phyloP scores from a whole-genome alignment of 208 protist species.

The Trypanosoma rangeli region DNA sequence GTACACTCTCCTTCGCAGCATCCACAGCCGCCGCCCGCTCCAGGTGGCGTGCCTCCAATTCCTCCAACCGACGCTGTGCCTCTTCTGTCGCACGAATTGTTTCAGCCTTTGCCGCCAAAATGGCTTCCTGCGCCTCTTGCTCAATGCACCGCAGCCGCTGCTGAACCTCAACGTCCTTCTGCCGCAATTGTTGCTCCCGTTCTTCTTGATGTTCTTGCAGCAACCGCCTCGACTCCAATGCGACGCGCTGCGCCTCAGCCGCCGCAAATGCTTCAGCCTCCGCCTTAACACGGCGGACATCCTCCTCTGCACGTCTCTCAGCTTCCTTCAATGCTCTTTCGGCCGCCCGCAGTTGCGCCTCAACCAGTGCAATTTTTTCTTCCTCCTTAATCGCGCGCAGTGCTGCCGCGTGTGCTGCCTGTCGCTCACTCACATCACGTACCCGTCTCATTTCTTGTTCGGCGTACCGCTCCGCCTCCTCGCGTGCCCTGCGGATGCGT shows the following conservation, averaged over 20 bases:
- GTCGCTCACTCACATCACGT: constrained; percentile 37
- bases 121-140: constrained; percentile 36
- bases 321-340: constrained; percentile 52
- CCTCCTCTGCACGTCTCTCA: constrained; percentile 39
- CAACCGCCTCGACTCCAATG: constrained; percentile 34
- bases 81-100: constrained; percentile 35
- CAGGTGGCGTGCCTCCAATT: constrained; percentile 42
- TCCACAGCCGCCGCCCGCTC: constrained; percentile 37
- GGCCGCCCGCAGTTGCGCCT: constrained; percentile 56
- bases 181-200: constrained; percentile 29
- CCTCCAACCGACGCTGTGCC: constrained; percentile 42
- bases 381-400: constrained; percentile 51
- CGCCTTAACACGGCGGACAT: constrained; percentile 38
- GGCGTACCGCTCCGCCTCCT: constrained; percentile 38
- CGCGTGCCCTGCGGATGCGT: constrained; percentile 43
- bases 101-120: constrained; percentile 39
- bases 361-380: constrained; percentile 43
- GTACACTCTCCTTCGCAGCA: constrained; percentile 34
- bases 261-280: constrained; percentile 46
- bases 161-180: constrained; percentile 14
- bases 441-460: constrained; percentile 35
- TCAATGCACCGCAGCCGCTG: constrained; percentile 45
- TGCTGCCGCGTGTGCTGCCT: constrained; percentile 41
- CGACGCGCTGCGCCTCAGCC: constrained; percentile 37
- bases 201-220: constrained; percentile 32